Base-by-base conservation (phyloP, 768 basidiomycete species). In the Phaffia australis region DNA sequence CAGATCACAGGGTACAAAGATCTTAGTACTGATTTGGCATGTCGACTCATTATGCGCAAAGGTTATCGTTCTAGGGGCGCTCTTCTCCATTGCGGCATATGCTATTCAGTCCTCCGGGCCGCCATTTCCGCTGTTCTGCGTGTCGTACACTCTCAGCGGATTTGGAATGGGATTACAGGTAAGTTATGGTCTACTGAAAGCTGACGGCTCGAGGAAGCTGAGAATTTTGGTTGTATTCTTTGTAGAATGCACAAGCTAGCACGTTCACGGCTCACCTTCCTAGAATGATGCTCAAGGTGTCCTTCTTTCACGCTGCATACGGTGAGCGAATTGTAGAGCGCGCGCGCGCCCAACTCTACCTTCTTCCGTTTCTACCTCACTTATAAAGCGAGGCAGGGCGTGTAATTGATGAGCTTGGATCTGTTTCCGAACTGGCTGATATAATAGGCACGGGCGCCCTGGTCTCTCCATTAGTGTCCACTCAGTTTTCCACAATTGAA, bases 191-290 rank as follows among this genome's bases (percentile, higher is more conserved):
- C n/a, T 47, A 32, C 3, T 25, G 8, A 42, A 54, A 30, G 54
- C 23, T 23, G 49, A 18, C 63, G 21, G 21, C 23, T 8, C 6
- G 47, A 23, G 15, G 54, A 27, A 60, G 27, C 57, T 30, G 15
- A 48, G 5, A 52, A 46, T 15, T 5, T 56, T 29, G 21, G 19
- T 30, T 30, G 35, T 46, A 63, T 61, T 18, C 65, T 15, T 2
- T 52, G 15, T 47, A 81, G 78, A 79, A 82, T 59, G 79, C 81
- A 21, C 81, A 81, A 70, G 78, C 78, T 18, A 83, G 81, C 64
- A 79, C 79, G 2, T 79, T 80, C 35, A 76, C 79, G 1, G 78
- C 79, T 0, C 75, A 78, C 27, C 70, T 82, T 21, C 77, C 77
- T 5, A 75, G 79, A 54, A 73, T 76, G 15, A 73, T 75, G 50